A percentile compares a stretch with the other conserved stretches of the same genome.
phyloP scores from a whole-genome alignment of 768 basidiomycete genomes.

The Gymnopilus dilepis region DNA sequence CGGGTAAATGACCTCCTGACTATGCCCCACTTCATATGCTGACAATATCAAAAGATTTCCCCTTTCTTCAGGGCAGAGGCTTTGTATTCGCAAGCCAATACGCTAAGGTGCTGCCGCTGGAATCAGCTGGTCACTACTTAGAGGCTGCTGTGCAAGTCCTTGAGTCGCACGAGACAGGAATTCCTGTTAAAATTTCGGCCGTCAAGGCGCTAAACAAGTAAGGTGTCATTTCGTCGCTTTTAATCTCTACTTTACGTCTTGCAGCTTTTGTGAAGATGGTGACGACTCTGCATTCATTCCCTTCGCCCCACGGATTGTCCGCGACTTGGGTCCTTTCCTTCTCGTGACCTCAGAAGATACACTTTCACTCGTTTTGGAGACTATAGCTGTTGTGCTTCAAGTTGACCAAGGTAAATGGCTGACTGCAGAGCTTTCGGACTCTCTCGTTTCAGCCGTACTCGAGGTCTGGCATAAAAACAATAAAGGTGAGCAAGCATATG shows the following conservation, averaged over 20 bases:
- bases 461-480: conserved; percentile 88
- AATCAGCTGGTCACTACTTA: conserved; percentile 84
- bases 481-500: conserved; percentile 57
- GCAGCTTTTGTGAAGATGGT: conserved; percentile 72
- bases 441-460: conserved; percentile 69
- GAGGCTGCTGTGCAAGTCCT: conserved; percentile 87
- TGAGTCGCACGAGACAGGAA: conserved; percentile 68
- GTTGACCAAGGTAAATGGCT: conserved; percentile 79
- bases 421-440: conserved; percentile 64
- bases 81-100: conserved; percentile 96
- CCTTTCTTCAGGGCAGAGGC: conserved; percentile 93
- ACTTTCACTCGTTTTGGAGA: conserved; percentile 85
- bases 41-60: conserved; percentile 58
- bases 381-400: conserved; percentile 78
- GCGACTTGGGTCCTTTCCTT: conserved; percentile 85
- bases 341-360: conserved; percentile 85
- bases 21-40: not conserved
- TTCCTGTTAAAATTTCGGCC: conserved; percentile 94
- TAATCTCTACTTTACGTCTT: conserved; percentile 11
- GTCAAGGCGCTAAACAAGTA: conserved; percentile 95
- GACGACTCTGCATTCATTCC: conserved; percentile 63
- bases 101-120: conserved; percentile 70
- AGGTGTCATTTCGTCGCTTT: conserved; percentile 28
- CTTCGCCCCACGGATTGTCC: conserved; percentile 75
- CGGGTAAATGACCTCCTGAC: conserved; percentile 51